Conservation (phyloP, 2,329 filamentous ascomycete species). For the Fonsecaea erecta region DNA sequence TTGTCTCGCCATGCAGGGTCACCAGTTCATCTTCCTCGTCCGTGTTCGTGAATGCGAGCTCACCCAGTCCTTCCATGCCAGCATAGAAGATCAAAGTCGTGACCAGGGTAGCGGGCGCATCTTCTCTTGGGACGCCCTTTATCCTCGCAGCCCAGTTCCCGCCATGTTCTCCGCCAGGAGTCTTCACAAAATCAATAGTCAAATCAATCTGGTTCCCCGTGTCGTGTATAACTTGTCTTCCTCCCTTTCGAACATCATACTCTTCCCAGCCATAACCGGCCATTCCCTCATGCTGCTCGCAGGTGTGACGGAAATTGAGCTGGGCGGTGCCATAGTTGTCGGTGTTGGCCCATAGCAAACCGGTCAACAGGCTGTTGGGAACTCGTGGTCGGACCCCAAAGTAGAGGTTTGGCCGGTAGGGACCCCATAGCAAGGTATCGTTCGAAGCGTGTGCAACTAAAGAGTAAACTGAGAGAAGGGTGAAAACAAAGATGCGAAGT, state of each 20-base stretch:
- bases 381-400: conserved; percentile 86
- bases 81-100: conserved; percentile 83
- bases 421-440: conserved; percentile 90
- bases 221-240: conserved; percentile 88
- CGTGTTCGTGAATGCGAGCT: conserved; percentile 64
- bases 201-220: conserved; percentile 85
- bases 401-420: conserved; percentile 91
- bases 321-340: conserved; percentile 65
- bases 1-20: conserved; percentile 70
- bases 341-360: conserved; percentile 85
- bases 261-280: conserved; percentile 97
- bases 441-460: conserved; percentile 55
- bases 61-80: conserved; percentile 75
- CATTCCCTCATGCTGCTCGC: conserved; percentile 93
- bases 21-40: conserved; percentile 65
- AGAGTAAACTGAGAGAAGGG: conserved; percentile 20
- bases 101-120: conserved; percentile 69
- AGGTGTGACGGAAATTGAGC: conserved; percentile 76
- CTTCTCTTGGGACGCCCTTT: conserved; percentile 75
- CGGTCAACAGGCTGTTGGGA: conserved; percentile 78
- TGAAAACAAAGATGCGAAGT: conserved; percentile 1
- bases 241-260: conserved; percentile 87
- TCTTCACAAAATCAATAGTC: conserved; percentile 90
- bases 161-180: conserved; percentile 81
- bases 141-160: conserved; percentile 92